Percentiles rank a stretch among this genome's conserved stretches.
Evolutionary conservation across 139 green algal species (phyloP).

Genomic region (Chlorella sp.): DNA sequence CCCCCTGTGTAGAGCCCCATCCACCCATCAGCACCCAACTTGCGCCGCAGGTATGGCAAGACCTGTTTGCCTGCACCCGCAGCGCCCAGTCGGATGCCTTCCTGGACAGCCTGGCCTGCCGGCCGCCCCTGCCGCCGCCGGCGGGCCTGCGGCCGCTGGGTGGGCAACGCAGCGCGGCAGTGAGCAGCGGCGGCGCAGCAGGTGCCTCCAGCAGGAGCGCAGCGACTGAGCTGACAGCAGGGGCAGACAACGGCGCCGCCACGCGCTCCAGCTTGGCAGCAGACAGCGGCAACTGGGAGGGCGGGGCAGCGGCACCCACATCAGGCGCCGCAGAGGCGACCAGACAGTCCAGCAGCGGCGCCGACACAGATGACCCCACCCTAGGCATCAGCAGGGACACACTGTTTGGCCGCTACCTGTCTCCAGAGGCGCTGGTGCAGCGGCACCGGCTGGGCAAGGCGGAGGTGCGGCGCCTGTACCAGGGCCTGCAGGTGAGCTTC

Average conservation of each 20-base stretch:
- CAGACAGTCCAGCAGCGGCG: neutral
- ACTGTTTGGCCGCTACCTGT: neutral
- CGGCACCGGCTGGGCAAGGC: conserved; percentile 9
- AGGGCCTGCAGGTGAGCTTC: conserved; percentile 10
- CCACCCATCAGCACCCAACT: neutral
- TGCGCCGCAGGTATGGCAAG: neutral
- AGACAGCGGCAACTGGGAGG: too few relatives aligned
- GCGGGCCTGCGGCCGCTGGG: neutral
- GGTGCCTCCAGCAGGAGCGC: too few relatives aligned
- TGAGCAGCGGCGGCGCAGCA: too few relatives aligned
- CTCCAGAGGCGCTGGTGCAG: conserved; percentile 14
- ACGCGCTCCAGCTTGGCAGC: too few relatives aligned
- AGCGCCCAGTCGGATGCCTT: neutral
- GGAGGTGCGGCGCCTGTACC: conserved; percentile 12
- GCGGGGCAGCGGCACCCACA: too few relatives aligned
- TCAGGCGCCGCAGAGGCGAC: too few relatives aligned
- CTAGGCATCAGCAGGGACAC: conserved; percentile 1
- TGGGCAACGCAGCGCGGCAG: neutral
- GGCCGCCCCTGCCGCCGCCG: neutral
- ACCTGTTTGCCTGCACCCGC: neutral
- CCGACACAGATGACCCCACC: neutral
- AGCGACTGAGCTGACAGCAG: too few relatives aligned
- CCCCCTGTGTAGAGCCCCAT: neutral
- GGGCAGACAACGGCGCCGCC: too few relatives aligned
- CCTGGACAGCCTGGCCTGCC: neutral